Percentiles rank a stretch among this genome's conserved stretches.
Evolutionary conservation across 1,139 yeast species (phyloP).

Genomic region (Candida labiduridarum): DNA sequence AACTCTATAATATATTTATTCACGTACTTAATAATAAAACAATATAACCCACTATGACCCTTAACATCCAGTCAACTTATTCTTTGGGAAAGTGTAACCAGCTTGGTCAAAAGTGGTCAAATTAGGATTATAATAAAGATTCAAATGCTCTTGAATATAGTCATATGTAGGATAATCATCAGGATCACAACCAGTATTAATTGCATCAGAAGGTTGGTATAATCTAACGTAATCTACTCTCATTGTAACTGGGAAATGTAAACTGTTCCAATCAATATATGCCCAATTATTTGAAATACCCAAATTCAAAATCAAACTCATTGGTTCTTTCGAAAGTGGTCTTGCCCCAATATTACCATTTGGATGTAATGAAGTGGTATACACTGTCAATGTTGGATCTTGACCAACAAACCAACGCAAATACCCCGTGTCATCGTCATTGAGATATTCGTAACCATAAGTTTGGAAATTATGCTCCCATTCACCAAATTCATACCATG

Average conservation of each 20-base stretch:
- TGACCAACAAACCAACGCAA: constrained; percentile 82
- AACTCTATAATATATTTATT: constrained; percentile 66
- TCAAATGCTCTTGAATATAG: constrained; percentile 64
- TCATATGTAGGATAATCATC: constrained; percentile 69
- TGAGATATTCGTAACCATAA: constrained; percentile 76
- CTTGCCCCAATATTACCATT: constrained; percentile 85
- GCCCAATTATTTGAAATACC: constrained; percentile 86
- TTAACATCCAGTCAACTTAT: constrained; percentile 18
- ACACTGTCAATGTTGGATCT: constrained; percentile 63
- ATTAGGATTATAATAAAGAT: constrained; percentile 65
- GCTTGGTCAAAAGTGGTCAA: constrained; percentile 67
- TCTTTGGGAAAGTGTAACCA: constrained; percentile 66
- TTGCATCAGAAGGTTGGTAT: constrained; percentile 65
- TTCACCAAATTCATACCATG: constrained; percentile 74
- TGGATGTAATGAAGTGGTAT: constrained; percentile 69
- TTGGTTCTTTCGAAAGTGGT: constrained; percentile 80
- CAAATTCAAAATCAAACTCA: constrained; percentile 76
- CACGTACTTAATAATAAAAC: too few relatives aligned
- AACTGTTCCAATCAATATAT: constrained; percentile 76
- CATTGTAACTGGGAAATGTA: constrained; percentile 69
- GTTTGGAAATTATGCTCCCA: constrained; percentile 58
- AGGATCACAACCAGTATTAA: constrained; percentile 75
- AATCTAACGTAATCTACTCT: constrained; percentile 76
- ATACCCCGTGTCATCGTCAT: constrained; percentile 69
- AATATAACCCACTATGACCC: constrained; percentile 11